A percentile compares a stretch with the other conserved stretches of the same genome.
These are phyloP conservation scores for Fusarium pseudograminearum DNA, from an alignment of 2,329 filamentous ascomycete species.

Conservation along the genomic window DNA sequence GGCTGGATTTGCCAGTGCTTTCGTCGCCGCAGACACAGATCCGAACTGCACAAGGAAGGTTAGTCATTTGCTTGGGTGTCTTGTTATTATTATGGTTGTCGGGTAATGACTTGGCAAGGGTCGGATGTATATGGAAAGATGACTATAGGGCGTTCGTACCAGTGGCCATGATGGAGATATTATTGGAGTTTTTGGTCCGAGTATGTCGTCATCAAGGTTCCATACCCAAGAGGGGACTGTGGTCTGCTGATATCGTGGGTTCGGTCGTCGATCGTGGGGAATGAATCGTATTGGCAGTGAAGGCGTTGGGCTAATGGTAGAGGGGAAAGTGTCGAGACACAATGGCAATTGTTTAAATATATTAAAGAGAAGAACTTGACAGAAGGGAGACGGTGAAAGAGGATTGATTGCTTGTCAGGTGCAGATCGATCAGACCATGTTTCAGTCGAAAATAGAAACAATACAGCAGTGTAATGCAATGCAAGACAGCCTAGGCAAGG, in stretches of 20 bases:
- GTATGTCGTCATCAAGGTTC: conserved; percentile 36
- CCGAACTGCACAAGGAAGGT: conserved; percentile 68
- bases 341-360: not conserved
- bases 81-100: conserved; percentile 5
- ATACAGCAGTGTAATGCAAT: conserved; percentile 7
- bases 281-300: conserved; percentile 11
- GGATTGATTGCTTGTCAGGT: not conserved
- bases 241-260: conserved; percentile 27
- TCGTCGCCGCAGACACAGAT: conserved; percentile 98
- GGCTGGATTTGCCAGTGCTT: conserved; percentile 90
- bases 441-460: conserved; percentile 6
- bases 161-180: conserved; percentile 43
- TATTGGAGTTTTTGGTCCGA: conserved; percentile 31
- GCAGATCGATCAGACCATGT: conserved; percentile 18
- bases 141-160: conserved; percentile 37
- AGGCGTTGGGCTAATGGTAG: not conserved
- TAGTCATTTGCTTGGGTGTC: conserved; percentile 17
- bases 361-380: conserved; percentile 15
- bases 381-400: conserved; percentile 11
- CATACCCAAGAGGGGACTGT: conserved; percentile 34
- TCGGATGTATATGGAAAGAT: conserved; percentile 5
- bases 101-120: not conserved
- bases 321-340: not conserved
- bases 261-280: conserved; percentile 20
- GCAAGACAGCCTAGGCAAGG: not conserved